A percentile compares a stretch with the other conserved stretches of the same genome.
Evolutionary conservation across 2,329 filamentous ascomycete species (phyloP).

Genomic region (Byssochlamys sp.): DNA sequence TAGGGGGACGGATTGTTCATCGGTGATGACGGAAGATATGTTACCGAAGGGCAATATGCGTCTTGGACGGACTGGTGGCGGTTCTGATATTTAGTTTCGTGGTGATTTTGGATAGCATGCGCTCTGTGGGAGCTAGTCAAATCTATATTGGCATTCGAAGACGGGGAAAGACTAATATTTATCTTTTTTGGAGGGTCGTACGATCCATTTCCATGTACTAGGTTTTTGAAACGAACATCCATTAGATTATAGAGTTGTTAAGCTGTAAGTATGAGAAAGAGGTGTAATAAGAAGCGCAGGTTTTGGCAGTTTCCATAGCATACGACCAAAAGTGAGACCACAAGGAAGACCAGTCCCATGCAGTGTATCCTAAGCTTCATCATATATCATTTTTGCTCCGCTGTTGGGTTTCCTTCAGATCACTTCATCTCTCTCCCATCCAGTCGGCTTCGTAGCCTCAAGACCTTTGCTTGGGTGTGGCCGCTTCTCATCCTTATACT

Average conservation of each 20-base stretch:
- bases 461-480: conserved; percentile 63
- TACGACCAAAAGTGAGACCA: neutral
- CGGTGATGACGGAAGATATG: too few relatives aligned
- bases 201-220: neutral
- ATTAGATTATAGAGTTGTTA: neutral
- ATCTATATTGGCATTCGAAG: too few relatives aligned
- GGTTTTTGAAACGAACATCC: neutral
- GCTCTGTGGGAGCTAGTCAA: too few relatives aligned
- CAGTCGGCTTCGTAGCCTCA: conserved; percentile 54
- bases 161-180: too few relatives aligned
- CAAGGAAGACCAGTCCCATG: neutral
- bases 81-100: too few relatives aligned
- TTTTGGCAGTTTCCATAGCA: neutral
- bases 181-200: too few relatives aligned
- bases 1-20: too few relatives aligned
- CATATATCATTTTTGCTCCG: neutral
- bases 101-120: too few relatives aligned
- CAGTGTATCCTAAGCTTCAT: too few relatives aligned
- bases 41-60: too few relatives aligned
- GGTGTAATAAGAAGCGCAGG: neutral
- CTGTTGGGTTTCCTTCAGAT: conserved; percentile 36
- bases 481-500: conserved; percentile 60
- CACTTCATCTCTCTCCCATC: conserved; percentile 77
- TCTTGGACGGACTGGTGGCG: too few relatives aligned
- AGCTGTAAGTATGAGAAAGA: neutral